A percentile compares a stretch with the other conserved stretches of the same genome.
Evolutionary conservation across 2,329 filamentous ascomycete genomes (phyloP).

Genomic region (Leptographium flavum): DNA sequence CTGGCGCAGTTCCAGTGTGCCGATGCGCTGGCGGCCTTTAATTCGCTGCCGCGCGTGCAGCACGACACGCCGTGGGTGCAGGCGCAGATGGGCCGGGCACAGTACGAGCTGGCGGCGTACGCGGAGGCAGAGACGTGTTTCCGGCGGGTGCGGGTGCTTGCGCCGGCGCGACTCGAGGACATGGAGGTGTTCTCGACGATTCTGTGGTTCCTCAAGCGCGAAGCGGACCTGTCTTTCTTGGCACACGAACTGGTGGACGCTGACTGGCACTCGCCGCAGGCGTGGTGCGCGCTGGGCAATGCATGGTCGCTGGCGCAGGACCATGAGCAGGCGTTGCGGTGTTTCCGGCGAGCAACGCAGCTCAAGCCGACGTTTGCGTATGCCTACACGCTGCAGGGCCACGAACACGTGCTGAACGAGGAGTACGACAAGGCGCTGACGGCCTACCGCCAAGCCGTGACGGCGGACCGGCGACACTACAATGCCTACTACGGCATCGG

Average conservation of each 20-base stretch:
- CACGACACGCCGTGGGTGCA: slow-evolving; percentile 89
- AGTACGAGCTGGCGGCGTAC: slow-evolving; percentile 84
- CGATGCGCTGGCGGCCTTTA: slow-evolving; percentile 63
- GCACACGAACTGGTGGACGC: slow-evolving; percentile 81
- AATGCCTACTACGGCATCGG: slow-evolving; percentile 94
- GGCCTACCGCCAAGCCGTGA: slow-evolving; percentile 74
- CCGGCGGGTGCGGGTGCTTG: slow-evolving; percentile 59
- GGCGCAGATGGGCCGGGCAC: slow-evolving; percentile 75
- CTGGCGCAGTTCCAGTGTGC: slow-evolving; percentile 66
- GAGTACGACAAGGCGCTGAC: slow-evolving; percentile 91
- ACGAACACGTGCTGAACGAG: slow-evolving; percentile 91
- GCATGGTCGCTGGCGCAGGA: slow-evolving; percentile 86
- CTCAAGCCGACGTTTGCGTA: slow-evolving; percentile 85
- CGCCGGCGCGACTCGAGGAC: slow-evolving; percentile 73
- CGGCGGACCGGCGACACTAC: slow-evolving; percentile 80
- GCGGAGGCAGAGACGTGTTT: slow-evolving; percentile 79
- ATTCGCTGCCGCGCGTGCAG: slow-evolving; percentile 55
- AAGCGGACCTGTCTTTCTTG: slow-evolving; percentile 81
- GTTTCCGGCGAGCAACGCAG: slow-evolving; percentile 90
- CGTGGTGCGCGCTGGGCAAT: slow-evolving; percentile 92
- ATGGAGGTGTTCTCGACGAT: slow-evolving; percentile 98
- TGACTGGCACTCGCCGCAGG: slow-evolving; percentile 79
- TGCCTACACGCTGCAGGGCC: slow-evolving; percentile 87
- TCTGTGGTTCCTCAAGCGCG: slow-evolving; percentile 94
- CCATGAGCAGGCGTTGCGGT: slow-evolving; percentile 85